phyloP scores from a whole-genome alignment of 176 grass and related monocot species.

The Secale cereale region DNA sequence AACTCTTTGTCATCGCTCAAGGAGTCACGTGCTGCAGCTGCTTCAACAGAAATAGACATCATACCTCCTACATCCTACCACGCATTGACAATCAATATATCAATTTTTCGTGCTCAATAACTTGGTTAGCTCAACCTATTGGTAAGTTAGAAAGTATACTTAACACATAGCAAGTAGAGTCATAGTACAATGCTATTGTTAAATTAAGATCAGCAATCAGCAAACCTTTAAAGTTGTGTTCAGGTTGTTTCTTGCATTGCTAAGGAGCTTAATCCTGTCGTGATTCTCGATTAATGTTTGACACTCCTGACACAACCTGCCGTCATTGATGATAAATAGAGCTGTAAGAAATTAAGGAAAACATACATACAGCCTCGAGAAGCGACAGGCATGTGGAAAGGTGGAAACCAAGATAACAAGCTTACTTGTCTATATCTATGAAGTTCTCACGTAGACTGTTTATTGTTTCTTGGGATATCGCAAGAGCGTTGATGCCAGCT shows the following conservation, averaged over 20 bases:
- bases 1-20: constrained; percentile 91
- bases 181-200: neutral
- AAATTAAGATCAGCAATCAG: constrained; percentile 23
- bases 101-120: neutral
- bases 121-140: constrained; percentile 20
- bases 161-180: constrained; percentile 15
- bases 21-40: constrained; percentile 83
- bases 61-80: constrained; percentile 94
- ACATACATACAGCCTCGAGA: neutral
- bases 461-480: constrained; percentile 93
- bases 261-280: constrained; percentile 99
- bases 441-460: constrained; percentile 85
- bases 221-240: constrained; percentile 97
- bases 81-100: constrained; percentile 18
- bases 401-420: neutral
- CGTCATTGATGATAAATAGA: constrained; percentile 27
- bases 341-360: constrained; percentile 28
- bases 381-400: constrained; percentile 24
- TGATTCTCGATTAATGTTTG: constrained; percentile 99
- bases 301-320: constrained; percentile 92
- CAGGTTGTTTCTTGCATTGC: constrained; percentile 96
- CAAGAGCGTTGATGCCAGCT: constrained; percentile 83
- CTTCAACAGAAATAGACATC: constrained; percentile 99
- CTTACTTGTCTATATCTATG: constrained; percentile 95
- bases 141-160: constrained; percentile 18